Evolutionary conservation across 2,329 filamentous ascomycete species (phyloP).

Genomic region (Exophiala viscosa): DNA sequence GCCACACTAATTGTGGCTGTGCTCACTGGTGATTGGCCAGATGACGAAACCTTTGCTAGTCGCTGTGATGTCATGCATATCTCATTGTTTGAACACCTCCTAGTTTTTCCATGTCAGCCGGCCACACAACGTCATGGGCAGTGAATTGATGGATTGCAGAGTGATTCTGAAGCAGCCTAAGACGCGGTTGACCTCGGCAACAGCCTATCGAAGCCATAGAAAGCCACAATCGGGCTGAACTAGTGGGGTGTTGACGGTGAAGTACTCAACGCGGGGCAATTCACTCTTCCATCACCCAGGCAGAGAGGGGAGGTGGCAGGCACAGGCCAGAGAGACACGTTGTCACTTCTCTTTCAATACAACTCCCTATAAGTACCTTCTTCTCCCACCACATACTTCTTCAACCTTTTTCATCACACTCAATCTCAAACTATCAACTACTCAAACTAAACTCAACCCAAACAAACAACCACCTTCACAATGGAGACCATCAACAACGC

Average conservation of each 20-base stretch:
- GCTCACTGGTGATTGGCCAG: background rate
- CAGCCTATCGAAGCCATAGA: background rate
- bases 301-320: background rate
- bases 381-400: background rate
- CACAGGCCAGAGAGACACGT: background rate
- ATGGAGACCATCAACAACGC: conserved; percentile 29
- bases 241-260: background rate
- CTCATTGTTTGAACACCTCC: background rate
- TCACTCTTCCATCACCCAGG: background rate
- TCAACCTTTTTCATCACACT: conserved; percentile 6
- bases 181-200: background rate
- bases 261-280: conserved; percentile 5
- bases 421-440: background rate
- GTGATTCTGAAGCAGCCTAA: background rate
- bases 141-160: background rate
- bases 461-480: conserved; percentile 17
- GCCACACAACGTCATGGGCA: background rate
- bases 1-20: background rate
- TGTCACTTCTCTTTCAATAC: conserved; percentile 1
- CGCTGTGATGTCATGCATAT: background rate
- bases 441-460: conserved; percentile 12
- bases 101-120: background rate
- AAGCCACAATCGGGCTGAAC: background rate
- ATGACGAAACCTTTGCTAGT: background rate
- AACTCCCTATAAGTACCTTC: conserved; percentile 19